Base-by-base conservation (phyloP, 2,329 filamentous ascomycete species). In the Trichoderma asperellum region DNA sequence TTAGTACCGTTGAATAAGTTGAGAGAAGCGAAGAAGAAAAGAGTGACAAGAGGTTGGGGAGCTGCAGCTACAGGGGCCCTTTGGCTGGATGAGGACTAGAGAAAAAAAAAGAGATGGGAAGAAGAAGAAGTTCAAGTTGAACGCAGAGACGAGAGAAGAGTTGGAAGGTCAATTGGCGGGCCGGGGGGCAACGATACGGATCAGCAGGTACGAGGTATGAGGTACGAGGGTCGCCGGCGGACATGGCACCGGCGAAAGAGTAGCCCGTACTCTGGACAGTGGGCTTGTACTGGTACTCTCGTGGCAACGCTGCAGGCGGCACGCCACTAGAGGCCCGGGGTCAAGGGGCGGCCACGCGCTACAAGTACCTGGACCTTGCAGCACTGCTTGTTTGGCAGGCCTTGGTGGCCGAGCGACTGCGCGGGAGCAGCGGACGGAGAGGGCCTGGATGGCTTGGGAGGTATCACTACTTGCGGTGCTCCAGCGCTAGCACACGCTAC, bases 21-120 rank as follows among this genome's bases (percentile, higher is more conserved):
- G 27, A 49, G 59, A 49, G 40, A 63, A 35, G 40, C 29, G 14
- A 52, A 47, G 47, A 52, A 35, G 43, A 53, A 40, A 68, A 68
- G 65, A 68, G 65, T 35, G 65, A 68, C 65, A 27, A 68, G 65
- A 61, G 65, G 57, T 68, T 68, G 57, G 65, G 63, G 57, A 68
- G 56, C 65, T 68, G 65, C 65, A 53, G 65, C 43, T 68, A 56
- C 65, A 68, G 65, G 65, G 65, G 47, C 49, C 47, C 0, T 10
- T 61, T 60, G 43, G 53, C 58, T 68, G 24, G 47, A 68, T 40
- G 37, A 49, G 65, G 56, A 60, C 53, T 59, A 60, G 57, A 68
- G 47, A 61, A 37, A 68, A 43, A 43, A 24, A 32, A 32, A 35
- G 35, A 57, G 52, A 34, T 55, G 65, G 57, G 27, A 61, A n/a